Base-by-base conservation (phyloP, 768 basidiomycete species). In the Trametes cinnabarina region DNA sequence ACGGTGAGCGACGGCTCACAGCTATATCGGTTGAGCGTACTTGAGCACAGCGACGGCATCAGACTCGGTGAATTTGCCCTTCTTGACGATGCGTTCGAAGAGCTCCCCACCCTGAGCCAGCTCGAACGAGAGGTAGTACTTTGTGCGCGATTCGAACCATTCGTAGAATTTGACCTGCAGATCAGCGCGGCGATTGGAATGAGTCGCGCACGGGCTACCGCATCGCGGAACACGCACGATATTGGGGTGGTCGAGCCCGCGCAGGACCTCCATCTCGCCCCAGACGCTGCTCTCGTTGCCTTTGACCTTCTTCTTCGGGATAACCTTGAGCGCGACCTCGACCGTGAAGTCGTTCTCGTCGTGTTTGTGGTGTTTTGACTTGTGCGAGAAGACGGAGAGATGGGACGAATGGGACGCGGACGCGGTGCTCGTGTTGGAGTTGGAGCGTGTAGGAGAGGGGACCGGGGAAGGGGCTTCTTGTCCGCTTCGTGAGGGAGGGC, bases 111-210 rank as follows among this genome's bases (percentile, higher is more conserved):
- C 96, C 0, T 85, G 80, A 0, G 94, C 96, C 9, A 98, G 87
- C 71, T 98, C 93, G 66, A 97, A 97, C 0, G 90, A 82, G n/a
- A 98, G 84, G 69, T 95, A 98, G 72, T 93, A 98, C 74, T 97
- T 98, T 15, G 87, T 81, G 62, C 94, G 79, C 9, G 90, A 93
- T 68, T 98, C 97, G 70, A 98, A 98, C 86, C 90, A 93, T 71
- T 97, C 94, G 71, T 88, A 95, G 67, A 97, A 94, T 69, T 95
- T 96, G 55, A 97, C 92, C 92, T 94, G 66, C n/a, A 19, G 26
- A 3, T 5, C 15, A 2, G 5, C 9, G 15, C 37, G 14, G 37
- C 17, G 14, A 2, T 14, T 15, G n/a, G n/a, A n/a, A n/a, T n/a
- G n/a, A n/a, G n/a, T n/a, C n/a, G n/a, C n/a, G n/a, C n/a, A n/a